These are phyloP conservation scores for Chlamydomonas sp. DNA, from an alignment of 139 green algal genomes.

Conservation along the genomic window DNA sequence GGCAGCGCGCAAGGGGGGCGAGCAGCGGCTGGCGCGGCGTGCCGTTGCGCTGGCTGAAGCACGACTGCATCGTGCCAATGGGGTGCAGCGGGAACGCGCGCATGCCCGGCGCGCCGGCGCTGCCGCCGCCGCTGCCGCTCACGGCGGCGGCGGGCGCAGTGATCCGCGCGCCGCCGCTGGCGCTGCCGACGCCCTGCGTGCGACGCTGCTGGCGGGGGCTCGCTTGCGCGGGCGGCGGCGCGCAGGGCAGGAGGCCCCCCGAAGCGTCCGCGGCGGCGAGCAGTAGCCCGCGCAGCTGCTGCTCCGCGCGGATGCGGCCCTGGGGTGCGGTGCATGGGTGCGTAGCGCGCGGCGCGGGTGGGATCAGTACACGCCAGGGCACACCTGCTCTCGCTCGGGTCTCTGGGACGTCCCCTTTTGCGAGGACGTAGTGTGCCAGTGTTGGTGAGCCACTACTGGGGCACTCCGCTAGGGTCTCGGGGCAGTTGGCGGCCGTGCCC, in stretches of 20 bases:
- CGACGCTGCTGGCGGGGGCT: too few relatives aligned
- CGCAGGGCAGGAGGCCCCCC: background rate
- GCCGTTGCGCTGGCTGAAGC: constrained; percentile 46
- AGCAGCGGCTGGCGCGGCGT: constrained; percentile 81
- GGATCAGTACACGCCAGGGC: background rate
- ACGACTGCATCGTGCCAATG: constrained; percentile 11
- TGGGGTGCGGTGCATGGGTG: background rate
- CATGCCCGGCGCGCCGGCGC: background rate
- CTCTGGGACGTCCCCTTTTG: too few relatives aligned
- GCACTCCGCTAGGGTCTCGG: too few relatives aligned
- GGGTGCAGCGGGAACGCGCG: background rate
- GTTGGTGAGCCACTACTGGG: too few relatives aligned
- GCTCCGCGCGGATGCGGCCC: constrained; percentile 4
- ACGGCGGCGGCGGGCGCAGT: background rate
- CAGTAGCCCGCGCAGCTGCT: constrained; percentile 1
- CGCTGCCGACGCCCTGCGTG: background rate
- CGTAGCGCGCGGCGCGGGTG: background rate
- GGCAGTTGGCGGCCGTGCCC: too few relatives aligned
- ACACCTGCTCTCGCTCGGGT: background rate
- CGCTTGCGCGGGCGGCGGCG: too few relatives aligned
- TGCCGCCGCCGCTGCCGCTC: background rate
- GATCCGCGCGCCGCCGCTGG: background rate
- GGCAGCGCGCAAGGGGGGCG: constrained; percentile 52
- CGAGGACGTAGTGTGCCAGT: too few relatives aligned
- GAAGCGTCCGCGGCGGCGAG: background rate